These are phyloP conservation scores for Talaromyces sp. DNA, from an alignment of 2,329 filamentous ascomycete genomes.

Conservation along the genomic window DNA sequence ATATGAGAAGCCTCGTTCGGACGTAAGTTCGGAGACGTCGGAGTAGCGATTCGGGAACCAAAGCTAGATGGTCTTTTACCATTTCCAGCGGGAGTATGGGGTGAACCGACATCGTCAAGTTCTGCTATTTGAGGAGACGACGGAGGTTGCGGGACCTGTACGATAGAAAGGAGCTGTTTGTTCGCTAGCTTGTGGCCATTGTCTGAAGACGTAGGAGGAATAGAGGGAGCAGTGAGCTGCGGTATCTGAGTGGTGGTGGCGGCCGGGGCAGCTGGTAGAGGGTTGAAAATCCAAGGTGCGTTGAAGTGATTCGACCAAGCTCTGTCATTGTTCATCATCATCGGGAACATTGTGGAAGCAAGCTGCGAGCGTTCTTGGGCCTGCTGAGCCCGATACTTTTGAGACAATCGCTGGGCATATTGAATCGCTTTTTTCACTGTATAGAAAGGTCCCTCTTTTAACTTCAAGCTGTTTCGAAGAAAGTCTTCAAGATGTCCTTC, in stretches of 20 bases:
- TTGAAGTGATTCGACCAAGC: conserved; percentile 3
- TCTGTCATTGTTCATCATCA: conserved; percentile 5
- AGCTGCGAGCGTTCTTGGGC: conserved; percentile 9
- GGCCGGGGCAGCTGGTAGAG: background rate
- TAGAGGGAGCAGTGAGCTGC: background rate
- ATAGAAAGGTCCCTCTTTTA: conserved; percentile 17
- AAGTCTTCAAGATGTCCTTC: conserved; percentile 12
- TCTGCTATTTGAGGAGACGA: conserved; percentile 8
- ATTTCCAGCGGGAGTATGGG: conserved; percentile 36
- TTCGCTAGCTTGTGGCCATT: background rate
- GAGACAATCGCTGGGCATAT: conserved; percentile 14
- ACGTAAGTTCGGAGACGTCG: conserved; percentile 16
- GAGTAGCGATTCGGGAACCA: background rate
- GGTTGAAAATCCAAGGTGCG: conserved; percentile 1
- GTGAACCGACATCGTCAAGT: conserved; percentile 1
- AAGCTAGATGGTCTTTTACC: conserved; percentile 31
- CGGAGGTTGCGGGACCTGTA: conserved; percentile 5
- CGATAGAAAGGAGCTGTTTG: background rate
- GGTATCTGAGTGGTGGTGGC: background rate
- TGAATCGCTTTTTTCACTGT: conserved; percentile 14
- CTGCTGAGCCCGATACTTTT: conserved; percentile 10
- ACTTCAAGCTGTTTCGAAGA: conserved; percentile 11
- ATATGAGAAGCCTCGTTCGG: conserved; percentile 25
- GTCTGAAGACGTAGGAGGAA: background rate
- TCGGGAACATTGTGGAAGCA: conserved; percentile 11